Evolutionary conservation across 176 grass and related monocot species (phyloP), one percentile per base, ranked within the genome.

Genomic region (Cenchrus americanus): DNA sequence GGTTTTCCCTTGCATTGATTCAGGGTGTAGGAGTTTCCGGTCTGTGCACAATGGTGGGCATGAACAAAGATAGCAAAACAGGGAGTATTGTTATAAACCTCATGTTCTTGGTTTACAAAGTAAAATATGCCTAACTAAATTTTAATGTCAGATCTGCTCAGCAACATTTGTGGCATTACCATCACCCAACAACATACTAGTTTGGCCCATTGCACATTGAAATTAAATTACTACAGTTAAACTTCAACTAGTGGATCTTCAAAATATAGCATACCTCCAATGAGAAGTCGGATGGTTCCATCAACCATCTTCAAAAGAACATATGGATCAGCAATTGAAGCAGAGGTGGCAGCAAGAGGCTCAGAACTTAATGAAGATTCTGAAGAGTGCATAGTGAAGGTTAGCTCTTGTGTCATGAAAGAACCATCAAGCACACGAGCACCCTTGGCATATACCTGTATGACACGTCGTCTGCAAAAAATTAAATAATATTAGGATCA

Each of bases 351-450:
- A 57, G 52, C 75, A 84, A 94, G 87, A 75, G 85, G 83, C 57
- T 98, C 96, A 77, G 90, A 91, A 86, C 70, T 95, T 10, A 89
- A 88, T 63, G 83, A 75, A 13, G 87, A 80, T 27, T 98, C 96
- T 26, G 96, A 92, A 78, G 62, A 80, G 65, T 90, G 90, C 7
- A 82, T 63, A 41, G 75, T 83, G 79, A 98, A 92, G 86, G 83
- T 95, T 80, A 98, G 78, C 73, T 98, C 93, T 73, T 98, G 93
- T 79, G 96, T 98, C 96, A 98, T 98, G 82, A 95, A 98, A 81
- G 96, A 95, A 84, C 96, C 96, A 82, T 98, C 96, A 87, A 98
- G 93, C 66, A 98, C 90, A 89, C 93, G 96, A 77, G 96, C 96
- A 91, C 96, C 96, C 62, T 73, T 87, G 43, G 86, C 87, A 82